phyloP scores from a whole-genome alignment of 2,329 filamentous ascomycete species.

The Aspergillus amoenus region DNA sequence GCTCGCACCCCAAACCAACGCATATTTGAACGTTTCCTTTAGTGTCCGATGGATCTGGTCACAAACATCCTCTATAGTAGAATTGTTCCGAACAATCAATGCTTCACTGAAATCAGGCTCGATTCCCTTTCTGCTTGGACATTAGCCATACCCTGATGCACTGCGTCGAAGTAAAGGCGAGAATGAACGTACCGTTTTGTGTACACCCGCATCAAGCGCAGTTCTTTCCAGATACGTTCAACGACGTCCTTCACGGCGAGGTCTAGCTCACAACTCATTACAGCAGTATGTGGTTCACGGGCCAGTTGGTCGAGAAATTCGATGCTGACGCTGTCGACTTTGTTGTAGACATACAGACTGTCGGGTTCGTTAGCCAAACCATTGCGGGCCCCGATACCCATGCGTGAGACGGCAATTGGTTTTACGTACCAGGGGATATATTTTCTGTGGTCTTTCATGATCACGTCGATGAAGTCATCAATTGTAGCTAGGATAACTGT shows the following conservation, averaged over 20 bases:
- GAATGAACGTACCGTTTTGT: constrained; percentile 65
- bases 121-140: constrained; percentile 67
- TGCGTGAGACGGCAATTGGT: not conserved
- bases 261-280: constrained; percentile 97
- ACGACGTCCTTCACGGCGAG: constrained; percentile 91
- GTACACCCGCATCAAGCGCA: constrained; percentile 87
- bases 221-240: constrained; percentile 90
- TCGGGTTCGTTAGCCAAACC: not conserved
- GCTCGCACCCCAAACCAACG: constrained; percentile 94
- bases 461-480: constrained; percentile 98
- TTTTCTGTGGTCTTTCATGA: constrained; percentile 98
- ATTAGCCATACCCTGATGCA: constrained; percentile 8
- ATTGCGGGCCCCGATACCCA: not conserved
- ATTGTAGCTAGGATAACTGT: constrained; percentile 65
- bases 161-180: not conserved
- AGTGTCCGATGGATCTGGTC: constrained; percentile 89
- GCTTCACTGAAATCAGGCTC: constrained; percentile 90
- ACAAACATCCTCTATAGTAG: constrained; percentile 94
- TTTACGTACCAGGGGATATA: constrained; percentile 72
- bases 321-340: constrained; percentile 91
- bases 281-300: constrained; percentile 86
- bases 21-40: constrained; percentile 99
- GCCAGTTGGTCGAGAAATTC: constrained; percentile 92
- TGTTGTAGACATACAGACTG: constrained; percentile 97
- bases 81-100: constrained; percentile 84